Evolutionary conservation across 202 grass and related monocot species (phyloP).

Genomic region (Bolboschoenoplectus hybrid): DNA sequence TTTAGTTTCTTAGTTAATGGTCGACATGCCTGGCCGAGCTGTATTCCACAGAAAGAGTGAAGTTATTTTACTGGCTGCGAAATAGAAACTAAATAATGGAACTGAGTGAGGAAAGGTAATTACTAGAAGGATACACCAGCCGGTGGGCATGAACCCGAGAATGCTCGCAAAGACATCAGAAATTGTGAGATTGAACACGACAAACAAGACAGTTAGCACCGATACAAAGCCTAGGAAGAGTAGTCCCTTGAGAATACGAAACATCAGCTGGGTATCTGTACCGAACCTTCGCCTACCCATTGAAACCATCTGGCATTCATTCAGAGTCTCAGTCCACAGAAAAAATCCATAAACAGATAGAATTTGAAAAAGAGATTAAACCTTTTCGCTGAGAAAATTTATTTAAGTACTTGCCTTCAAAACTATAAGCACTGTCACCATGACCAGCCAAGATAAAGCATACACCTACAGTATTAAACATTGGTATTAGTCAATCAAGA

Average conservation of each 20-base stretch:
- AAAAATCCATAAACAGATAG: conserved; percentile 9
- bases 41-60: neutral
- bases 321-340: conserved; percentile 21
- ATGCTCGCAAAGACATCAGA: conserved; percentile 79
- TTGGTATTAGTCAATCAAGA: neutral
- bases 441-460: conserved; percentile 90
- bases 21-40: conserved; percentile 81
- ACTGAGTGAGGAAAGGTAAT: conserved; percentile 46
- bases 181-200: conserved; percentile 63
- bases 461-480: conserved; percentile 67
- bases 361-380: conserved; percentile 6
- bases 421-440: conserved; percentile 78
- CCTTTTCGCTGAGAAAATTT: conserved; percentile 21
- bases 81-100: conserved; percentile 2
- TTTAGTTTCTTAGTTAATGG: conserved; percentile 45
- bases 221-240: conserved; percentile 89
- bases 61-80: neutral
- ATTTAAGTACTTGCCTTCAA: conserved; percentile 64
- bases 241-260: conserved; percentile 91
- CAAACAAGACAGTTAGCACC: conserved; percentile 87
- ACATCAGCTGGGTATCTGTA: conserved; percentile 88
- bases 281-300: conserved; percentile 80
- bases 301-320: conserved; percentile 80
- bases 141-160: conserved; percentile 86
- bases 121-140: conserved; percentile 94